Evolutionary conservation across 1,139 yeast species (phyloP), one percentile per base, ranked within the genome.

Genomic region (Debaryomycetaceae sp.): DNA sequence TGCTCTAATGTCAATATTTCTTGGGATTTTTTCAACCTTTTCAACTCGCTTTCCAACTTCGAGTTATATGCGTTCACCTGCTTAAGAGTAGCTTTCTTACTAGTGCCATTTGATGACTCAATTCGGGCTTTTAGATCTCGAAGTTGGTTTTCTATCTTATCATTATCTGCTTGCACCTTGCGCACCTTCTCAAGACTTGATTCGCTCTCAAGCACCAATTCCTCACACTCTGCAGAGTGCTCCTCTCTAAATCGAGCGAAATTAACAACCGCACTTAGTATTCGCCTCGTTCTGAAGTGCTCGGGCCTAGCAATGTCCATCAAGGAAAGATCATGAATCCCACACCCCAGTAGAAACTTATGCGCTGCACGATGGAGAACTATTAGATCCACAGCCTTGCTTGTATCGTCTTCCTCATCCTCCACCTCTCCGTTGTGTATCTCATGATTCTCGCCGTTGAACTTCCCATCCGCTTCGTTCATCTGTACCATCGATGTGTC

Each of bases 241-340:
- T 83, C 87, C 55, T 88, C 96, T 52, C 96, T 74, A 56, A 87
- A 89, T 47, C 95, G 68, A 2, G 95, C 95, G 69, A 80, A 90
- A 59, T 90, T 89, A 14, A 89, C 86, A 42, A 90, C 83, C 1
- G 95, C 95, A 59, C 96, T 87, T 29, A 90, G 63, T 17, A 87
- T 74, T 41, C 95, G 70, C 51, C 82, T 68, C 3, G 81, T 72
- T 46, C 95, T 69, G 40, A 63, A 65, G 0, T 87, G 74, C 23
- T 89, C 96, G 0, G 97, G 97, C 38, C 68, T 57, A 50, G 63
- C 55, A 24, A 79, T 68, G 63, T 90, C 97, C 67, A 79, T 73
- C 44, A 89, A 69, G 38, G 83, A 77, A 56, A 89, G 86, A 61
- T 90, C 96, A 46, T 79, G 73, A 4, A 89, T 79, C 0, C 97